These are phyloP conservation scores for Herpetomonas tarakana DNA, from an alignment of 208 protist species.

Conservation along the genomic window DNA sequence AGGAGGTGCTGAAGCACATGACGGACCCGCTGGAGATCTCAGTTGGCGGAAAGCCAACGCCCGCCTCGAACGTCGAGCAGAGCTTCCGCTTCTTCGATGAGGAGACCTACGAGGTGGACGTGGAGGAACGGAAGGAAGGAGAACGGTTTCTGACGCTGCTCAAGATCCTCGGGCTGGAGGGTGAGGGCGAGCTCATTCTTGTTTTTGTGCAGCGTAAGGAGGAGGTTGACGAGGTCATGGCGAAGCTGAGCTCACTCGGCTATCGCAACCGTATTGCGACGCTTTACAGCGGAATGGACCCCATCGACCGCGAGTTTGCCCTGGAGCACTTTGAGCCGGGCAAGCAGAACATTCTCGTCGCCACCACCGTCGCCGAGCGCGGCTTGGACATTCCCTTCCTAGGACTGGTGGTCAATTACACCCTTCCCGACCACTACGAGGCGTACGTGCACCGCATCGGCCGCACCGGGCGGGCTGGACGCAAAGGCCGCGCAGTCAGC, in stretches of 20 bases:
- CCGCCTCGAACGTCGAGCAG: constrained; percentile 90
- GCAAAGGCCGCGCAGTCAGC: constrained; percentile 74
- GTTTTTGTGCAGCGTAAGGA: constrained; percentile 92
- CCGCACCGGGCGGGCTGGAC: constrained; percentile 82
- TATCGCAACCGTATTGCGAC: constrained; percentile 80
- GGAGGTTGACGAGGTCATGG: constrained; percentile 86
- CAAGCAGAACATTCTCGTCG: constrained; percentile 89
- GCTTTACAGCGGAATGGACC: constrained; percentile 91
- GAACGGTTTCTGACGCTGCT: constrained; percentile 81
- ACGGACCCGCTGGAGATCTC: constrained; percentile 82
- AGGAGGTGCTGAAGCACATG: constrained; percentile 65
- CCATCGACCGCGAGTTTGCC: constrained; percentile 86
- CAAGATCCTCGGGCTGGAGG: constrained; percentile 85
- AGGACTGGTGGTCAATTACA: constrained; percentile 99
- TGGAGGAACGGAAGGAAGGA: constrained; percentile 38
- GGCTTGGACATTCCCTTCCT: constrained; percentile 98
- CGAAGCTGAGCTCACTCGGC: constrained; percentile 61
- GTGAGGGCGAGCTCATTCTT: constrained; percentile 72
- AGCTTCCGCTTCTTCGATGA: constrained; percentile 89
- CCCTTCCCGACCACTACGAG: constrained; percentile 98
- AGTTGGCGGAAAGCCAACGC: constrained; percentile 80
- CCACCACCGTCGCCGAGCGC: constrained; percentile 84
- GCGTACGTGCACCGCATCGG: constrained; percentile 98
- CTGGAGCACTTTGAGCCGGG: constrained; percentile 81
- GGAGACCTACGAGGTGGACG: constrained; percentile 73